phyloP scores from a whole-genome alignment of 768 basidiomycete species.

The Cubamyces lactineus region DNA sequence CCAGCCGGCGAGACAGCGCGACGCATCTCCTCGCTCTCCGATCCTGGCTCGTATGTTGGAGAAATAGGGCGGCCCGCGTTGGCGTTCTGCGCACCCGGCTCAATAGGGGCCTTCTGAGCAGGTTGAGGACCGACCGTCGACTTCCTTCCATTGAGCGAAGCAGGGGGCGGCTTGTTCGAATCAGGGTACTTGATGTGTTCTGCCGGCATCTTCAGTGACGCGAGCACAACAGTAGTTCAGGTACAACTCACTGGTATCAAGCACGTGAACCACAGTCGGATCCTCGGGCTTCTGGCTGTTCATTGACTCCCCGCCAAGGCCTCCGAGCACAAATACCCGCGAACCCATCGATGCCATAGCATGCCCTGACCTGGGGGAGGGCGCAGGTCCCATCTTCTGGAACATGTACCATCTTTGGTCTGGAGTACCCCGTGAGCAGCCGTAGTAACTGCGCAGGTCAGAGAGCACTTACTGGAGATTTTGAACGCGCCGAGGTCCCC shows the following conservation, averaged over 20 bases:
- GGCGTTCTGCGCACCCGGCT: constrained; percentile 37
- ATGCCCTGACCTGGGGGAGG: constrained; percentile 91
- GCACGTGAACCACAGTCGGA: constrained; percentile 79
- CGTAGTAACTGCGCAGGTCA: neutral
- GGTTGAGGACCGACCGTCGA: constrained; percentile 14
- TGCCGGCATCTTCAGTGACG: constrained; percentile 31
- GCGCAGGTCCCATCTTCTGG: constrained; percentile 98
- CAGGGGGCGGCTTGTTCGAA: constrained; percentile 47
- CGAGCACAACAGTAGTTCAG: neutral
- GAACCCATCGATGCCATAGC: constrained; percentile 95
- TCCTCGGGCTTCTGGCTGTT: constrained; percentile 76
- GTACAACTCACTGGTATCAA: constrained; percentile 87
- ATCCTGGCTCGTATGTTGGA: constrained; percentile 45
- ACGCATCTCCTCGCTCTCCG: constrained; percentile 60
- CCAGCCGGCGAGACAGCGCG: constrained; percentile 69
- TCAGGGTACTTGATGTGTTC: constrained; percentile 96
- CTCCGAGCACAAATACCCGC: constrained; percentile 91
- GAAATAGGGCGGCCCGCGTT: constrained; percentile 65
- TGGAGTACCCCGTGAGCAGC: constrained; percentile 36
- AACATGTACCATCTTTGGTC: constrained; percentile 99
- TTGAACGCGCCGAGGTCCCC: constrained; percentile 97
- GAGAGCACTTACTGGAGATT: constrained; percentile 77
- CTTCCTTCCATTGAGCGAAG: constrained; percentile 23
- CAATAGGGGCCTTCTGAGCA: constrained; percentile 1
- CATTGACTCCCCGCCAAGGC: constrained; percentile 93